phyloP scores from a whole-genome alignment of 2,329 filamentous ascomycete species.

The Dichotomopilus funicola region DNA sequence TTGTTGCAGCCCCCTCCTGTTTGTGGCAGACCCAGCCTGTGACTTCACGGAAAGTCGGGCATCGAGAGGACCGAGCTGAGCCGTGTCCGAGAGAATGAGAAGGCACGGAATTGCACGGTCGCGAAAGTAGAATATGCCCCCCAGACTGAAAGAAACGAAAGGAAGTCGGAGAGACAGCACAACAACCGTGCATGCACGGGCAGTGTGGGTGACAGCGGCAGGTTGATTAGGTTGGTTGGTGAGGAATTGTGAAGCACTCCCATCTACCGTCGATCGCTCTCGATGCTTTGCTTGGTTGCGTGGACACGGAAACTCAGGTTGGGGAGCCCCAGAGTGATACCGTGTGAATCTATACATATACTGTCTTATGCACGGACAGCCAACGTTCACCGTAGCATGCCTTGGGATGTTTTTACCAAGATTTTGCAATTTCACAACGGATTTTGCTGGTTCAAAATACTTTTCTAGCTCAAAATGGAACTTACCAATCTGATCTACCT shows the following conservation, averaged over 20 bases:
- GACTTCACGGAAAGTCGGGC: conserved; percentile 16
- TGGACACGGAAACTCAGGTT: not conserved
- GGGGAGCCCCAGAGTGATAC: not conserved
- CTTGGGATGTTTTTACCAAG: no score
- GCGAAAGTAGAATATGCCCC: not conserved
- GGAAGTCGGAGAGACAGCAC: conserved; percentile 1
- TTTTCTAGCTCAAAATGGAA: no score
- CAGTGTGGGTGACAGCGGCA: not conserved
- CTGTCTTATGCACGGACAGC: no score
- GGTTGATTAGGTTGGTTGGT: not conserved
- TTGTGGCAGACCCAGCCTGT: conserved; percentile 12
- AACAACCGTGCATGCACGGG: not conserved
- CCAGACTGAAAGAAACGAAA: not conserved
- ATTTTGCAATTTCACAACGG: no score
- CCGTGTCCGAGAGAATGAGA: not conserved
- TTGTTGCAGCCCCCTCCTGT: conserved; percentile 3
- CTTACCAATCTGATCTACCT: not conserved
- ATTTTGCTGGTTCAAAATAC: no score
- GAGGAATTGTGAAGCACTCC: not conserved
- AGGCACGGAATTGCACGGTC: not conserved
- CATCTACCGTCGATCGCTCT: not conserved
- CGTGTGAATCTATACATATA: not conserved
- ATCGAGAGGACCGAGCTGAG: conserved; percentile 8
- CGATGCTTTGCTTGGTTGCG: conserved; percentile 1
- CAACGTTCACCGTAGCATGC: no score